Base-by-base conservation (phyloP, 164 flowering plant genomes). In the Cinnamomum micranthum region DNA sequence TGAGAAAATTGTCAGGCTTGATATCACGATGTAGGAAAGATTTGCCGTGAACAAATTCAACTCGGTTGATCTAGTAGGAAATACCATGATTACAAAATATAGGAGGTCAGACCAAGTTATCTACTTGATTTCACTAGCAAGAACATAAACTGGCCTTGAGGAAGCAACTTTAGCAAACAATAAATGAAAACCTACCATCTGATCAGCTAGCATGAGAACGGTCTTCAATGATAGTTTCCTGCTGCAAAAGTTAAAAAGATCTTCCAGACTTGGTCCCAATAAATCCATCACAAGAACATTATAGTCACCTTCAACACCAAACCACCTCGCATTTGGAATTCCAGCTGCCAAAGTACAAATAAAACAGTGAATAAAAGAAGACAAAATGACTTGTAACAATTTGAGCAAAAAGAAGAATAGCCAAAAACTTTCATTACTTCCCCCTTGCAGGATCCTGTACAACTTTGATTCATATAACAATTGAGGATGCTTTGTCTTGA, bases 171-270 rank as follows among this genome's bases (percentile, higher is more conserved):
- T 20, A 65, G 23, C 3, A 55, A 6, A 55, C 4, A 55, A 55
- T 55, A 17, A 55, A 55, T 55, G 23, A 12, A 58, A 70, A 63
- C 70, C 65, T 71, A 90, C 97, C 97, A 92, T 92, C 82, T 92
- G 97, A 83, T 92, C 97, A 2, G 97, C 97, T 70, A 92, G 92
- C 97, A 92, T 92, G 66, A 92, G 91, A 79, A 91, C 97, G 27
- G 97, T 77, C 85, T 92, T 92, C 80, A 92, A 79, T 19, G 95
- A 90, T 33, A 92, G 87, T 74, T 93, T 93, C 81, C 95, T 84
- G 80, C 90, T 90, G 76, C 97, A 93, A 70, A 93, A 93, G 75
- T 89, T 93, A 76, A 93, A 93, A 20, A 93, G 85, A 81, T 93
- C 94, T 85, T 93, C 97, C 68, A 93, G 87, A 82, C 95, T 91